A percentile compares a stretch with the other conserved stretches of the same genome.
Conservation (phyloP, 805 yeast species). For the Scheffersomyces coipomensis region DNA sequence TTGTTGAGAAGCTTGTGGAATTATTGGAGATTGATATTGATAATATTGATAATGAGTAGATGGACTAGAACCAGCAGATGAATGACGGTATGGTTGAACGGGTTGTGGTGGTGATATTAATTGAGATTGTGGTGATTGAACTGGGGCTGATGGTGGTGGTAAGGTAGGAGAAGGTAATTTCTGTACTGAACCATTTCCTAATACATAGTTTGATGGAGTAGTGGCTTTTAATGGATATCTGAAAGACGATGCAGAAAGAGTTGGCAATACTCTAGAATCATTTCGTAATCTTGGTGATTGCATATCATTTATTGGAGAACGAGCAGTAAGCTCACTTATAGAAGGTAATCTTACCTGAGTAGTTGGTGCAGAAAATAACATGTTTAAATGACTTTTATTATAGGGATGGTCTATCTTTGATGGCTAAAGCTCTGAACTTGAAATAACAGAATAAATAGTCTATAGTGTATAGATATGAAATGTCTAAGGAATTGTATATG, state of each 20-base stretch:
- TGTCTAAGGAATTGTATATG: no score
- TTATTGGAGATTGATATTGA: constrained; percentile 5
- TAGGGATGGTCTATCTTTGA: no score
- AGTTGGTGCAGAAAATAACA: neutral
- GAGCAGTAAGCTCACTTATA: constrained; percentile 22
- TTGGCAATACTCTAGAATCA: constrained; percentile 4
- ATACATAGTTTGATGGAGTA: constrained; percentile 7
- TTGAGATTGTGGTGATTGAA: constrained; percentile 5
- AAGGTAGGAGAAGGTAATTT: constrained; percentile 10
- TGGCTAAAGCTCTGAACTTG: no score
- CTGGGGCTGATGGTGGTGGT: constrained; percentile 8
- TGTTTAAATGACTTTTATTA: no score
- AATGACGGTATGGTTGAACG: constrained; percentile 6
- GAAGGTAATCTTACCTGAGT: constrained; percentile 23
- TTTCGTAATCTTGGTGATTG: constrained; percentile 3
- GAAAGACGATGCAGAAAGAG: constrained; percentile 1
- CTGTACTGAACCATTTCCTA: constrained; percentile 3
- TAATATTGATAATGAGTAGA: constrained; percentile 7
- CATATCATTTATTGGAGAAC: constrained; percentile 5
- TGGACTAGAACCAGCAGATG: constrained; percentile 10
- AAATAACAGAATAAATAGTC: no score
- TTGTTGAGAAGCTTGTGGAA: constrained; percentile 1
- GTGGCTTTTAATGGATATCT: constrained; percentile 1
- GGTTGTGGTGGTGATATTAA: constrained; percentile 9
- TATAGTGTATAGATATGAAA: no score